Evolutionary conservation across 352 stramenopile species (phyloP), one percentile per base, ranked within the genome.

Genomic region (Pythium utonaiense): DNA sequence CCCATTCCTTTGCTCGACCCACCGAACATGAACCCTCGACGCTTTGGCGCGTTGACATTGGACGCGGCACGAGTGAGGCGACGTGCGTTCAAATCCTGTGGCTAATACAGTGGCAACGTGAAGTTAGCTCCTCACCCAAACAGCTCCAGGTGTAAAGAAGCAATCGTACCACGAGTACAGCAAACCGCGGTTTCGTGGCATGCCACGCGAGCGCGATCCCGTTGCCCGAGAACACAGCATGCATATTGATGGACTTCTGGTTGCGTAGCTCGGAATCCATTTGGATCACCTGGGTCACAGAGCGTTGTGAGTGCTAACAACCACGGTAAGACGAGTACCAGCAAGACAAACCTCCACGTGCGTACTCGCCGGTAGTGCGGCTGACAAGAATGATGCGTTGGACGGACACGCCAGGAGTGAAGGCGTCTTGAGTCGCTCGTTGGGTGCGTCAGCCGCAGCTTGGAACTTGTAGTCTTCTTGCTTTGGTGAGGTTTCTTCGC

Each of bases 21-120:
- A 22, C 79, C 79, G 55, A 91, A 91, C 73, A 86, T 87, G 65
- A 91, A 89, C 2, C 80, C 66, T 7, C 74, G 76, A 6, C 79
- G 77, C 12, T 76, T 72, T 22, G 67, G 76, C 14, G 69, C 71
- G 3, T 70, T 62, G 19, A 78, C 73, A 0, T 60, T 68, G 12
- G 69, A 81, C 14, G 75, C 60, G 0, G 62, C 58, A 8, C 73
- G 70, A 7, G 71, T 77, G 7, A 72, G 58, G 1, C 73, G 72
- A 24, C 73, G 69, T 24, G 61, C 78, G 28, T 60, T 81, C 44
- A 76, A 64, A 24, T 91, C 81, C 47, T 86, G 83, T 16, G 79
- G 77, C 81, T 91, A 40, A 17, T 34, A 27, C 24, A 70, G 0
- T 41, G 6, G n/a, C n/a, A 41, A 7, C 6, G 3, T 10, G 6